Conservation (phyloP, 2,329 filamentous ascomycete species). For the Fusarium devonianum region DNA sequence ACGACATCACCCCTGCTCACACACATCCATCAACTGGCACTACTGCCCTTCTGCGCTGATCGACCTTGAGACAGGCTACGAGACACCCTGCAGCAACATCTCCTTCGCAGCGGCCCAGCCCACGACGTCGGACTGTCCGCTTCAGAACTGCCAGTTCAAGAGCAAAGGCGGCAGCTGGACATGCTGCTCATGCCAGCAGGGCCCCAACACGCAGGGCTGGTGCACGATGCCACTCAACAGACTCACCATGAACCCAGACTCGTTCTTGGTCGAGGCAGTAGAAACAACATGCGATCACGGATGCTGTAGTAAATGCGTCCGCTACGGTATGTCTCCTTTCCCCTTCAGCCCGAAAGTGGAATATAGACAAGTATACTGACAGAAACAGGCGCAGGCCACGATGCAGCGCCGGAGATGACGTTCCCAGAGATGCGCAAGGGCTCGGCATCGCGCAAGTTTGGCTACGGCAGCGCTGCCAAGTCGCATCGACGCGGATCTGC, state of each 20-base stretch:
- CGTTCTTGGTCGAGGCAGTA: slow-evolving; percentile 46
- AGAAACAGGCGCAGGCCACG: slow-evolving; percentile 43
- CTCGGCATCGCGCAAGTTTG: slow-evolving; percentile 48
- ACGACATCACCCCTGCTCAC: slow-evolving; percentile 59
- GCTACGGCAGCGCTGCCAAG: slow-evolving; percentile 42
- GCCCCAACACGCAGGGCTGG: slow-evolving; percentile 62
- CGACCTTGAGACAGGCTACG: slow-evolving; percentile 58
- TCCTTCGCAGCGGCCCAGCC: slow-evolving; percentile 56
- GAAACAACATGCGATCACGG: slow-evolving; percentile 59
- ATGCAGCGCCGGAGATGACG: slow-evolving; percentile 47
- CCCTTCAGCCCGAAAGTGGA: background rate
- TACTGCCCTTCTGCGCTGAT: slow-evolving; percentile 58
- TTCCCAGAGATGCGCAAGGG: slow-evolving; percentile 50
- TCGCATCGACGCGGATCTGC: slow-evolving; percentile 44
- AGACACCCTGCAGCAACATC: slow-evolving; percentile 57
- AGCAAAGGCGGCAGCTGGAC: slow-evolving; percentile 59
- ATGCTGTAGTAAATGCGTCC: slow-evolving; percentile 58
- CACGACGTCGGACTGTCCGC: slow-evolving; percentile 54
- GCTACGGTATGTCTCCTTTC: slow-evolving; percentile 46
- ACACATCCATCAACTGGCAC: slow-evolving; percentile 63
- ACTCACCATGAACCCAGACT: slow-evolving; percentile 44
- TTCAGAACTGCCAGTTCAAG: slow-evolving; percentile 60
- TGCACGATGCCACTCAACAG: slow-evolving; percentile 52
- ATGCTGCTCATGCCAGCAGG: slow-evolving; percentile 61
- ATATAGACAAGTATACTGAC: background rate